Conservation (phyloP, 257 asterid genomes). For the Capsicum pubescens region DNA sequence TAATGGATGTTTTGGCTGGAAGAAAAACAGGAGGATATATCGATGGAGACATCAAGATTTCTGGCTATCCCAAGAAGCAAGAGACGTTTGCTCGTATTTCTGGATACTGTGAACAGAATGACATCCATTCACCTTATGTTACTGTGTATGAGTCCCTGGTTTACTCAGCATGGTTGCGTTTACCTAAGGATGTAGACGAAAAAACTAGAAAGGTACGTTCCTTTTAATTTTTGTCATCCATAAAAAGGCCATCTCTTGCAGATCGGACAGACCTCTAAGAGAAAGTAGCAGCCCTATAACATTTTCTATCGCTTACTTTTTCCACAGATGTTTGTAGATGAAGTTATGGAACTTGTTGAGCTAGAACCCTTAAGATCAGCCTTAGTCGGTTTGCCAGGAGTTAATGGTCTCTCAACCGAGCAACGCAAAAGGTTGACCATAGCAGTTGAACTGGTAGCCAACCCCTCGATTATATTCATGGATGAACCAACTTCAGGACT, state of each 20-base stretch:
- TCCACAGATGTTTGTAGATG: constrained; percentile 53
- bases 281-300: neutral
- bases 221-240: neutral
- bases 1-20: constrained; percentile 78
- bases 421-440: constrained; percentile 76
- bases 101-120: constrained; percentile 76
- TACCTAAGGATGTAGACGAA: constrained; percentile 50
- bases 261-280: neutral
- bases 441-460: constrained; percentile 70
- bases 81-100: constrained; percentile 73
- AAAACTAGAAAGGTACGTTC: constrained; percentile 54
- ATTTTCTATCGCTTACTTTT: neutral
- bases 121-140: constrained; percentile 71
- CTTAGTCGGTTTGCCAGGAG: constrained; percentile 69
- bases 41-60: constrained; percentile 59
- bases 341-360: constrained; percentile 74
- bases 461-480: constrained; percentile 77
- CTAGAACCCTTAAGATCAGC: constrained; percentile 54
- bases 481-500: constrained; percentile 78
- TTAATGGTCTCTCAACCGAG: constrained; percentile 69
- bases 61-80: constrained; percentile 70
- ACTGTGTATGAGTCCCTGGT: constrained; percentile 65
- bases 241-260: neutral
- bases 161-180: constrained; percentile 70
- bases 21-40: constrained; percentile 73